These are phyloP conservation scores for Penicillium parvum DNA, from an alignment of 495 filamentous ascomycete genomes.

Conservation along the genomic window DNA sequence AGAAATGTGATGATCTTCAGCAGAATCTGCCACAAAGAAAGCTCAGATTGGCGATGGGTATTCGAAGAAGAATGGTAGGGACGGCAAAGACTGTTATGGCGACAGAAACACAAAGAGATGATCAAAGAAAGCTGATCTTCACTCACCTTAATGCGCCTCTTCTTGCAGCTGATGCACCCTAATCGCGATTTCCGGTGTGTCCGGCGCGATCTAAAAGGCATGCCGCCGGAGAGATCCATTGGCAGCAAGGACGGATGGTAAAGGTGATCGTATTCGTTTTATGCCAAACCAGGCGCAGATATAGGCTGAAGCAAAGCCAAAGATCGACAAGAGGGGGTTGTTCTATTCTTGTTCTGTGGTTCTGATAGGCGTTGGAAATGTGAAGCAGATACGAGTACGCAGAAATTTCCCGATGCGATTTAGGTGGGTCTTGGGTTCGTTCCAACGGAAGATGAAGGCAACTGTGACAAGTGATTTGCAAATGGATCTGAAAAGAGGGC, in stretches of 20 bases:
- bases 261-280: conserved; percentile 13
- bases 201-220: conserved; percentile 16
- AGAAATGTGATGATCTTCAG: too few relatives aligned
- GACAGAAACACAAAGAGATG: not conserved
- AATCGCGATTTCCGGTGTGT: conserved; percentile 32
- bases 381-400: conserved; percentile 13
- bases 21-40: not conserved
- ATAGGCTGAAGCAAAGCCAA: not conserved
- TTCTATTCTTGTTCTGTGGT: not conserved
- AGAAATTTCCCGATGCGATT: conserved; percentile 7
- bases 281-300: conserved; percentile 4
- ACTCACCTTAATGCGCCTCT: conserved; percentile 34
- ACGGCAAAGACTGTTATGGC: too few relatives aligned
- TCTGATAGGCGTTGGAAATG: not conserved
- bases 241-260: not conserved
- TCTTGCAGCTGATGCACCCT: conserved; percentile 34
- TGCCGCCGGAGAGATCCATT: conserved; percentile 7
- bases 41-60: not conserved
- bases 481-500: not conserved
- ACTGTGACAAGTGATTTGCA: too few relatives aligned
- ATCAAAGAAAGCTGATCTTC: not conserved
- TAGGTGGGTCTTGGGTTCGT: not conserved
- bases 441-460: too few relatives aligned
- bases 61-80: not conserved
- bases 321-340: not conserved